Evolutionary conservation across 2,329 filamentous ascomycete species (phyloP).

Genomic region (Rutstroemia sp.): DNA sequence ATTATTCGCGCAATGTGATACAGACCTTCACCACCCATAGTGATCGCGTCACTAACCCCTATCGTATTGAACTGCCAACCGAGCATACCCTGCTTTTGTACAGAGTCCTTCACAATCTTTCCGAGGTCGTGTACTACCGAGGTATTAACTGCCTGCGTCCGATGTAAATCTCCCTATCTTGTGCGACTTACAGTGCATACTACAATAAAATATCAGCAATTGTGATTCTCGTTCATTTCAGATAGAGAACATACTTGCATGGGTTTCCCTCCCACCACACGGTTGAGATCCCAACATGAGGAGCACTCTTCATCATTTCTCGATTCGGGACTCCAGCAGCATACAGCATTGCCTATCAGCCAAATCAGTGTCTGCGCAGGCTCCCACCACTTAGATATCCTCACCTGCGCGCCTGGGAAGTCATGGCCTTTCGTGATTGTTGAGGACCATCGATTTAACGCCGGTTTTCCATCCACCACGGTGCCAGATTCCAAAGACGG

Average conservation of each 20-base stretch:
- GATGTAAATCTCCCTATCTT: not conserved
- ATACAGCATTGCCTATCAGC: conserved; percentile 78
- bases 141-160: not conserved
- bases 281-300: conserved; percentile 83
- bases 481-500: conserved; percentile 25
- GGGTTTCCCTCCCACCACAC: conserved; percentile 99
- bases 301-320: conserved; percentile 80
- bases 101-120: conserved; percentile 75
- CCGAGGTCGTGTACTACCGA: conserved; percentile 72
- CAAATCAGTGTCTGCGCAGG: not conserved
- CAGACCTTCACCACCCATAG: conserved; percentile 85
- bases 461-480: conserved; percentile 46
- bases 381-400: conserved; percentile 11
- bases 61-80: conserved; percentile 44
- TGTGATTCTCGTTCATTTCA: conserved; percentile 7
- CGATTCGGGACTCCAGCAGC: conserved; percentile 80
- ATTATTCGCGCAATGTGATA: not conserved
- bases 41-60: conserved; percentile 65
- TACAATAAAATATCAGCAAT: conserved; percentile 20
- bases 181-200: conserved; percentile 38
- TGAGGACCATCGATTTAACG: conserved; percentile 80
- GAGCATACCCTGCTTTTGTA: conserved; percentile 78
- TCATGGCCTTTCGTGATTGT: conserved; percentile 56
- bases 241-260: conserved; percentile 64
- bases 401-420: conserved; percentile 72